These are phyloP conservation scores for Hymenoscyphus linearis DNA, from an alignment of 2,329 filamentous ascomycete genomes.

Conservation along the genomic window DNA sequence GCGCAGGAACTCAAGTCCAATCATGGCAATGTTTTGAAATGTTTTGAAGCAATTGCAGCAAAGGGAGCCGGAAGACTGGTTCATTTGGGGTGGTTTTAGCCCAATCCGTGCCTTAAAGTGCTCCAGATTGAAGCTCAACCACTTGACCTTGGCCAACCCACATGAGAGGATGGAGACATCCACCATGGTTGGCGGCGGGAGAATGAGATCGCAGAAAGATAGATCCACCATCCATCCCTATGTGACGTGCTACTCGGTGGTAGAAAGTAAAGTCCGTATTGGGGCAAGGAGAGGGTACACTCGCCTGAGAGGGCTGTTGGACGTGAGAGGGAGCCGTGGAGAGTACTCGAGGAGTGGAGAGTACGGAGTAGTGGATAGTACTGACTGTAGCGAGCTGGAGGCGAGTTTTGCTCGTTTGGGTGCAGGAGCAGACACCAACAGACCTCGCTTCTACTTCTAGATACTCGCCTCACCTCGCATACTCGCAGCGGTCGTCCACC, in stretches of 20 bases:
- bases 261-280: too few relatives aligned
- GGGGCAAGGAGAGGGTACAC: background rate
- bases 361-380: too few relatives aligned
- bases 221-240: too few relatives aligned
- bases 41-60: background rate
- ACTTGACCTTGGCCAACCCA: background rate
- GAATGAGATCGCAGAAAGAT: slow-evolving; percentile 2
- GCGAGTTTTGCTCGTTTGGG: too few relatives aligned
- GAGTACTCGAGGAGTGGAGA: too few relatives aligned
- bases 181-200: background rate
- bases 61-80: background rate
- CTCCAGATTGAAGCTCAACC: slow-evolving; percentile 1
- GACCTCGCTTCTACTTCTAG: too few relatives aligned
- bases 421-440: too few relatives aligned
- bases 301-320: background rate
- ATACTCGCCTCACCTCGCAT: too few relatives aligned
- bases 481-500: too few relatives aligned
- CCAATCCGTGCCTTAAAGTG: background rate
- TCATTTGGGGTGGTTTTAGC: slow-evolving; percentile 6
- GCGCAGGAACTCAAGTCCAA: background rate
- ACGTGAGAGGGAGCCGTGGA: too few relatives aligned
- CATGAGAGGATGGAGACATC: background rate
- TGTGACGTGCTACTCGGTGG: background rate
- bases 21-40: background rate
- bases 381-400: too few relatives aligned